Base-by-base conservation (phyloP, 2,329 filamentous ascomycete genomes). In the Furcasterigmium sp. region DNA sequence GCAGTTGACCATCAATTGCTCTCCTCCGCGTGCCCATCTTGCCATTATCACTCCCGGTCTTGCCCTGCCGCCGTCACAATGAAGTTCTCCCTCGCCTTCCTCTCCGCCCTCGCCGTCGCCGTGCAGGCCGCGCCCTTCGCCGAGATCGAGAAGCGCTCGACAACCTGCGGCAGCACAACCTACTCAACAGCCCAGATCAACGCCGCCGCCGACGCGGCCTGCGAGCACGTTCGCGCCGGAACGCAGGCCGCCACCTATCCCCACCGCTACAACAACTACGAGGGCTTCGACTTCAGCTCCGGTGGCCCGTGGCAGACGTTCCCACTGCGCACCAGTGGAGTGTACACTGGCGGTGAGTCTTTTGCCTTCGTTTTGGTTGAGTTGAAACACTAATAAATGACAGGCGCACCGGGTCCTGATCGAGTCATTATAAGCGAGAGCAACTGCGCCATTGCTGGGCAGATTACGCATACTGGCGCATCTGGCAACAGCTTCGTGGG, bases 401-500 rank as follows among this genome's bases (percentile, higher is more conserved):
- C 37, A 75, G 79, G 78, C 19, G 75, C 72, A 1, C 83, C 84
- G 1, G 83, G 84, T 26, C 65, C 84, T 18, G 82, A 87, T 57
- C 78, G 84, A 41, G 79, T 86, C 43, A 59, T 86, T 11, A 81
- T 87, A 65, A 83, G 78, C 55, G 25, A 28, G 17, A 68, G 55
- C 1, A 49, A 61, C n/a, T 76, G 82, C 53, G 46, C 71, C 45
- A 70, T 76, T 39, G 83, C 80, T 13, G 83, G 81, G 23, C 67
- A 75, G 23, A 84, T 87, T 49, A 88, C 84, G 1, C 84, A 87
- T 56, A 84, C 80, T n/a, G 84, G 84, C 17, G 83, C 84, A 15
- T 78, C 72, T 43, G 81, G 80, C 8, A 81, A 86, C 59, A 68
- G 74, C 62, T 87, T 87, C 61, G 80, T 87, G 46, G 76, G 69